These are phyloP conservation scores for Mimosa pudica DNA, from an alignment of 306 rosid species.

Conservation along the genomic window DNA sequence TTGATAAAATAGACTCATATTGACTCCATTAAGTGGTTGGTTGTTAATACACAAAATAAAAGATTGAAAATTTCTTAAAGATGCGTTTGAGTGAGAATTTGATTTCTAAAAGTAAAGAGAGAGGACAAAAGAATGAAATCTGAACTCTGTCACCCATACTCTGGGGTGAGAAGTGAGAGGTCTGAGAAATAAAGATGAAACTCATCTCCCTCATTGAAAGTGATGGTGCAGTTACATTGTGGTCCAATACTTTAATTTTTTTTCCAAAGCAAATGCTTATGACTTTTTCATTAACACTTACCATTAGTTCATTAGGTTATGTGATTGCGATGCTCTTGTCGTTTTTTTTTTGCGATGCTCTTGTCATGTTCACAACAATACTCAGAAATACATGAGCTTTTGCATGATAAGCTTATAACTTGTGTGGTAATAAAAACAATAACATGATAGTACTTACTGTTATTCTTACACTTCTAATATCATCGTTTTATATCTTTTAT, in stretches of 20 bases:
- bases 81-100: constrained; percentile 11
- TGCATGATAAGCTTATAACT: no score
- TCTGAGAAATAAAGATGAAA: not conserved
- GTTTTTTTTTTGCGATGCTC: not conserved
- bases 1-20: not conserved
- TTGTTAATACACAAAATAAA: not conserved
- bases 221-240: not conserved
- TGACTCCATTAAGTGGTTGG: constrained; percentile 12
- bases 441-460: no score
- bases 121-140: constrained; percentile 21
- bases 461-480: no score
- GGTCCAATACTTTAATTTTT: constrained; percentile 14
- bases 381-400: no score
- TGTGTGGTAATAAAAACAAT: no score
- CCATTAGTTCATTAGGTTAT: constrained; percentile 15
- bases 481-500: no score
- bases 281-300: constrained; percentile 2
- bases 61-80: not conserved
- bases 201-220: constrained; percentile 23
- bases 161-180: constrained; percentile 4
- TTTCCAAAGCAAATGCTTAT: not conserved
- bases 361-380: not conserved
- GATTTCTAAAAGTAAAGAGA: constrained; percentile 4
- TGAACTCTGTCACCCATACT: not conserved
- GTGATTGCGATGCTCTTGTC: not conserved